These are phyloP conservation scores for Tripterygium wilfordii DNA, from an alignment of 177 flowering plant species.

Conservation along the genomic window DNA sequence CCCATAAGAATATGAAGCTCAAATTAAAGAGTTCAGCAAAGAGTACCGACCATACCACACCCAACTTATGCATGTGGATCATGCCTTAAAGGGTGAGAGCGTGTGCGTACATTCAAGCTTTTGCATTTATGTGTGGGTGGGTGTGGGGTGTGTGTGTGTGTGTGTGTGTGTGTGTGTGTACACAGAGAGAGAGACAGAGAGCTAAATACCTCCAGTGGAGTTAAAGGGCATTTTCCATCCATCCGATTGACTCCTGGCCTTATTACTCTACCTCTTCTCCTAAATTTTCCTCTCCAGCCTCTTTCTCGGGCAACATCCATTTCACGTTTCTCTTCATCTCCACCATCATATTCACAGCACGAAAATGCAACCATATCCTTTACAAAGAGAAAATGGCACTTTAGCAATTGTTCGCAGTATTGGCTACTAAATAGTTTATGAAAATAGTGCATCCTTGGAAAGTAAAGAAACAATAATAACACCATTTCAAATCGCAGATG, in stretches of 20 bases:
- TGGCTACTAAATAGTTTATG: not conserved
- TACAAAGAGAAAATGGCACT: slow-evolving; percentile 1
- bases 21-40: no score
- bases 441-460: not conserved
- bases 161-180: no score
- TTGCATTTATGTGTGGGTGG: no score
- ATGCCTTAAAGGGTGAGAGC: no score
- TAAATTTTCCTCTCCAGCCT: slow-evolving; percentile 92
- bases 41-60: no score
- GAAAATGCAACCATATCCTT: slow-evolving; percentile 99
- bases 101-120: no score
- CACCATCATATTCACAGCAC: slow-evolving; percentile 94
- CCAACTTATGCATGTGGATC: no score
- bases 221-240: slow-evolving; percentile 96
- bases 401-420: slow-evolving; percentile 3
- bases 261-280: slow-evolving; percentile 72
- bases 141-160: no score
- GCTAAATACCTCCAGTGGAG: slow-evolving; percentile 80
- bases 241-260: slow-evolving; percentile 79
- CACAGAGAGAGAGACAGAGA: not conserved
- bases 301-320: slow-evolving; percentile 94
- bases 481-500: slow-evolving; percentile 99
- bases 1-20: no score
- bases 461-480: slow-evolving; percentile 3
- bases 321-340: slow-evolving; percentile 87